Conservation (phyloP, 2,329 filamentous ascomycete genomes). For the Colletotrichum sp. region DNA sequence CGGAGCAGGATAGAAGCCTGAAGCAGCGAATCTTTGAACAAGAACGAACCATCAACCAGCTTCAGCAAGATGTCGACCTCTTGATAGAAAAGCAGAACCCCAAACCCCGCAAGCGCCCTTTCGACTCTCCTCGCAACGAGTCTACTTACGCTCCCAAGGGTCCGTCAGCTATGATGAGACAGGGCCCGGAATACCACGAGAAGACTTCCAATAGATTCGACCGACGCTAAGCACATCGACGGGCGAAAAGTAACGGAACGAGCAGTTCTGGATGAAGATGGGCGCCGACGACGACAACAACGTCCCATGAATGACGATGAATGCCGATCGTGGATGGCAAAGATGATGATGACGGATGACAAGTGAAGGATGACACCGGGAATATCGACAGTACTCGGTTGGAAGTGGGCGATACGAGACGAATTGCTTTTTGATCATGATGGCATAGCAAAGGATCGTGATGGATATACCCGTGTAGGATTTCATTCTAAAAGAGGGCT, state of each 20-base stretch:
- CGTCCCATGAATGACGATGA: not conserved
- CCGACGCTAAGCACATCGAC: not conserved
- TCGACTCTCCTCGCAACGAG: not conserved
- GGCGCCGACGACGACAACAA: not conserved
- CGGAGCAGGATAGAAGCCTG: not conserved
- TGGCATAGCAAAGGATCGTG: not conserved
- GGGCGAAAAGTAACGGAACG: not conserved
- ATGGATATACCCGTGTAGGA: not conserved
- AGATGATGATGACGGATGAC: not conserved
- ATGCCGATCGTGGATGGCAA: not conserved
- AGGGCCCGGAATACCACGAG: not conserved
- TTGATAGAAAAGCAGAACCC: not conserved
- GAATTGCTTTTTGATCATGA: not conserved
- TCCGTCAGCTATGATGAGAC: not conserved
- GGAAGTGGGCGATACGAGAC: not conserved
- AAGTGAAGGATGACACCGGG: not conserved
- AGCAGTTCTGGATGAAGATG: not conserved
- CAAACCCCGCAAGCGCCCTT: not conserved
- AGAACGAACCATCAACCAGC: not conserved
- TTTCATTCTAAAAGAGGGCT: not conserved
- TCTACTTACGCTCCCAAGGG: not conserved
- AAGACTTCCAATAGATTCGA: not conserved
- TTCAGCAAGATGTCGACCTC: not conserved
- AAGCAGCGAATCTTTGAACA: not conserved
- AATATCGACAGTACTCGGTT: not conserved